A percentile compares a stretch with the other conserved stretches of the same genome.
Conservation (phyloP, 768 basidiomycete genomes). For the Daedaleopsis nitida region DNA sequence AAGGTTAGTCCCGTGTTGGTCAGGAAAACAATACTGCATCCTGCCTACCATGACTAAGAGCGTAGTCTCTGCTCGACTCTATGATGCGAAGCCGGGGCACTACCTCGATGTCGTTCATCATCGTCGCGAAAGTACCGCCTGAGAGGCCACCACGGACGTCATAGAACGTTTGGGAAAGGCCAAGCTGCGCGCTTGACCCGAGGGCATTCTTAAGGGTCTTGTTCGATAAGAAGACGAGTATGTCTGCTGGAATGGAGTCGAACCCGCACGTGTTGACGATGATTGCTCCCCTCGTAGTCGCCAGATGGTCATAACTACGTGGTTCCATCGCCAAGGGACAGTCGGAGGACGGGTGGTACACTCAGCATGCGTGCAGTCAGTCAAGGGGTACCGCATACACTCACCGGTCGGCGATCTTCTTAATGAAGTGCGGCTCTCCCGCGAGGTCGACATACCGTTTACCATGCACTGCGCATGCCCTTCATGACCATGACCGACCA, state of each 20-base stretch:
- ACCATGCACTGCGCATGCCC: constrained; percentile 72
- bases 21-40: not conserved
- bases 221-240: constrained; percentile 66
- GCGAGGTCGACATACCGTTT: constrained; percentile 87
- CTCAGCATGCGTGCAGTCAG: not conserved
- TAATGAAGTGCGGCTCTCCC: constrained; percentile 71
- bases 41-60: constrained; percentile 46
- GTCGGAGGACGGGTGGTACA: not conserved
- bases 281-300: constrained; percentile 67
- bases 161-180: constrained; percentile 59
- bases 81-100: constrained; percentile 32
- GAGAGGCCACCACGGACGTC: constrained; percentile 51
- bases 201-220: constrained; percentile 59
- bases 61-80: constrained; percentile 38
- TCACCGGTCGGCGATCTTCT: constrained; percentile 59
- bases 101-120: constrained; percentile 36
- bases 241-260: constrained; percentile 79
- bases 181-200: constrained; percentile 42
- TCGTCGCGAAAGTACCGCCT: constrained; percentile 60
- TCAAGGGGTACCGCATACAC: constrained; percentile 28
- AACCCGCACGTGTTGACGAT: constrained; percentile 81
- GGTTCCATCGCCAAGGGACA: not conserved
- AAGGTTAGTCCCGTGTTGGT: not conserved
- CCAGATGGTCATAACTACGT: constrained; percentile 67
- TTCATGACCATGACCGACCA: constrained; percentile 25